Evolutionary conservation across 768 basidiomycete genomes (phyloP).

Genomic region (Pleurotus djamor): DNA sequence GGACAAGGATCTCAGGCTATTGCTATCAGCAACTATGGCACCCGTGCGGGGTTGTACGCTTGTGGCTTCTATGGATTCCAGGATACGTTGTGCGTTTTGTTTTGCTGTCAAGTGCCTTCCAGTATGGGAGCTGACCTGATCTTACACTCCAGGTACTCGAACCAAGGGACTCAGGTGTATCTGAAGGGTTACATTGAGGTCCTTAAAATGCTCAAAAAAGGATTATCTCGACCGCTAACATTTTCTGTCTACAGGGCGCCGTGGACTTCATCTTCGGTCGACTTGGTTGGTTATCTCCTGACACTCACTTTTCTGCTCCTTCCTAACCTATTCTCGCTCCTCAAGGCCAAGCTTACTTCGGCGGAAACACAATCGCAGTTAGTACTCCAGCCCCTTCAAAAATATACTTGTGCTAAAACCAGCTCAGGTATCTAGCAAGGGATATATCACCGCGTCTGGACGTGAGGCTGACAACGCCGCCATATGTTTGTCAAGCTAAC

Average conservation of each 20-base stretch:
- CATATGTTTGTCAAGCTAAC: conserved; percentile 37
- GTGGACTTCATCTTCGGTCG: conserved; percentile 53
- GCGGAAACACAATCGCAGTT: conserved; percentile 43
- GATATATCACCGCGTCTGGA: conserved; percentile 48
- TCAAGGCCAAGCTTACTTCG: conserved; percentile 41
- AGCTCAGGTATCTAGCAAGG: conserved; percentile 28
- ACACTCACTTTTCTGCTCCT: neutral
- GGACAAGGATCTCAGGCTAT: conserved; percentile 45
- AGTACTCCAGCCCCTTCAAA: neutral
- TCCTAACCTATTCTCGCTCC: neutral
- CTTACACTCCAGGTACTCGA: conserved; percentile 16
- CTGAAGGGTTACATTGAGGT: conserved; percentile 47
- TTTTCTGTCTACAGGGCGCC: conserved; percentile 31
- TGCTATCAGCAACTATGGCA: conserved; percentile 49
- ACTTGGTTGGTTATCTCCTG: conserved; percentile 5
- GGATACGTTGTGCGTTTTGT: conserved; percentile 39
- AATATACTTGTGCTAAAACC: neutral
- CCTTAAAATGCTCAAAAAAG: neutral
- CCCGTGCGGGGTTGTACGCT: conserved; percentile 39
- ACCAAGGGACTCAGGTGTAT: conserved; percentile 47
- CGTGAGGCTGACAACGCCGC: conserved; percentile 39
- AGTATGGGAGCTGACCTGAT: neutral
- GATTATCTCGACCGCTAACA: neutral
- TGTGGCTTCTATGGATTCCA: conserved; percentile 47
- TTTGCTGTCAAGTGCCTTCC: neutral